These are phyloP conservation scores for Ascocoryne sarcoides DNA, from an alignment of 2,329 filamentous ascomycete genomes.

Conservation along the genomic window DNA sequence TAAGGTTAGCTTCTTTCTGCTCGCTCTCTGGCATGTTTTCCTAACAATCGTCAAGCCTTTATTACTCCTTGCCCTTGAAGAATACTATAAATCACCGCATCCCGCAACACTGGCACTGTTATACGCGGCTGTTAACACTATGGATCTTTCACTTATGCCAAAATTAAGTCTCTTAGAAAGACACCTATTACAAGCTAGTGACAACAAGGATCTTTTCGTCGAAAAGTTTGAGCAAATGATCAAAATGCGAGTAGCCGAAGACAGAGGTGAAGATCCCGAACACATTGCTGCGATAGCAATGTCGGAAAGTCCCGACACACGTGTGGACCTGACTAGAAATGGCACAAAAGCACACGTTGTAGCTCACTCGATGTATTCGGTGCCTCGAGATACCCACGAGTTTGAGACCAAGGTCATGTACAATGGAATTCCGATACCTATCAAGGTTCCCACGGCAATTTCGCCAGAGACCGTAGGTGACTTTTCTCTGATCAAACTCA, in stretches of 20 bases:
- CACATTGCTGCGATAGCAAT: slow-evolving; percentile 40
- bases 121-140: slow-evolving; percentile 88
- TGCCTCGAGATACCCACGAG: slow-evolving; percentile 92
- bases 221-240: slow-evolving; percentile 98
- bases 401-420: slow-evolving; percentile 95
- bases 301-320: slow-evolving; percentile 35
- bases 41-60: slow-evolving; percentile 53
- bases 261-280: slow-evolving; percentile 35
- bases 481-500: slow-evolving; percentile 94
- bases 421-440: slow-evolving; percentile 91
- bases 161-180: slow-evolving; percentile 75
- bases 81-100: slow-evolving; percentile 90
- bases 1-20: slow-evolving; percentile 59
- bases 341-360: slow-evolving; percentile 56
- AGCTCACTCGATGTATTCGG: slow-evolving; percentile 57
- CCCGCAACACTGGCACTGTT: slow-evolving; percentile 80
- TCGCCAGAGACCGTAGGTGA: slow-evolving; percentile 95
- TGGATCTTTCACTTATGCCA: slow-evolving; percentile 94
- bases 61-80: slow-evolving; percentile 80
- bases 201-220: slow-evolving; percentile 92
- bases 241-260: slow-evolving; percentile 67
- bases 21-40: slow-evolving; percentile 2
- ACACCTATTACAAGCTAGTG: slow-evolving; percentile 77
- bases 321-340: slow-evolving; percentile 37
- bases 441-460: slow-evolving; percentile 89